Evolutionary conservation across 345 rosid species (phyloP), one percentile per base, ranked within the genome.

Genomic region (Eucalyptus decipiens): DNA sequence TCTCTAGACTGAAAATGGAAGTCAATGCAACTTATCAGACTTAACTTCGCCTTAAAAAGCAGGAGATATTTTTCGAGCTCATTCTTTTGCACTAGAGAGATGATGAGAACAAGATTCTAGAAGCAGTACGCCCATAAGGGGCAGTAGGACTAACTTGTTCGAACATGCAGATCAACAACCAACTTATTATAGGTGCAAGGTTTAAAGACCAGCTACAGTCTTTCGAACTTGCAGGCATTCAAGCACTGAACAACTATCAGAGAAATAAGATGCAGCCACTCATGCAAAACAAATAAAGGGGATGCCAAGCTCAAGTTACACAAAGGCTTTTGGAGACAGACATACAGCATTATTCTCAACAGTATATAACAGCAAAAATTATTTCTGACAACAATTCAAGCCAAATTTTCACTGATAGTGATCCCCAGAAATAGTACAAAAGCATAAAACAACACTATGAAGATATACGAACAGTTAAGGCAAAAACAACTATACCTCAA

Each of bases 1-100:
- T 98, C 99, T 91, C 99, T 95, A 62, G 99, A 95, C 99, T 98
- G 96, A 43, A 91, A 89, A 88, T 45, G 21, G 91, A 92, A 80
- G 42, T 56, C 72, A 67, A 32, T 17, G 23, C 43, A 49, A 60
- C 83, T 42, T 18, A 72, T 47, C 45, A 34, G 51, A 24, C 58
- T 80, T 80, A 76, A 87, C 80, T 58, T 48, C 42, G 19, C 58
- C 49, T 81, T 56, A 42, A 85, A 32, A 26, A 4, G 43, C 67
- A 81, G 50, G 11, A 83, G 89, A 67, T 24, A n/a, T 48, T 30
- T 18, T 87, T 65, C 5, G 5, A 76, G 85, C 85, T 76, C 2
- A 0, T 76, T 76, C 45, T 76, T 76, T 76, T 76, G 47, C 26
- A 26, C 47, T 11, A 76, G 2, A 3, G 16, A 76, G 47, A 76